A percentile compares a stretch with the other conserved stretches of the same genome.
Evolutionary conservation across 805 yeast genomes (phyloP).

Genomic region (Candida andamanensis): DNA sequence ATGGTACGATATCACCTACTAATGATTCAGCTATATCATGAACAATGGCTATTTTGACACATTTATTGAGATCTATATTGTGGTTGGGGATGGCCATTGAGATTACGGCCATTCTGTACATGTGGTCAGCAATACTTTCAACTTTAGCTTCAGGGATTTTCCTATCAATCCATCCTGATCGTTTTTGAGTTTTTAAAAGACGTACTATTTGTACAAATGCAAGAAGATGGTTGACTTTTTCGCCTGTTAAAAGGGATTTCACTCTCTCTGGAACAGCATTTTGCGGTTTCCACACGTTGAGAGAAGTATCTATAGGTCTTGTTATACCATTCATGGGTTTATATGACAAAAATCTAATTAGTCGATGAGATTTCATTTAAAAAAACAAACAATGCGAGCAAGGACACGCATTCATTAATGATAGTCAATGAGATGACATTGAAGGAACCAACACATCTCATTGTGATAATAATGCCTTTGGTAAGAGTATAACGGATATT

Average conservation of each 20-base stretch:
- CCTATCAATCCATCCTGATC: conserved; percentile 94
- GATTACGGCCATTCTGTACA: conserved; percentile 89
- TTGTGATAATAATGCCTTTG: too few relatives aligned
- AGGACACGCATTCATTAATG: too few relatives aligned
- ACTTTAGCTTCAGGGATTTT: conserved; percentile 43
- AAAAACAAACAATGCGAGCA: too few relatives aligned
- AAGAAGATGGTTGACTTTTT: conserved; percentile 44
- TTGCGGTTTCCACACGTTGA: conserved; percentile 47
- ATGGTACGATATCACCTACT: conserved; percentile 91
- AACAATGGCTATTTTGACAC: conserved; percentile 80
- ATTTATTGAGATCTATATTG: conserved; percentile 56
- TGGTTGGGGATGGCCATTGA: conserved; percentile 60
- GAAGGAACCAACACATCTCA: too few relatives aligned
- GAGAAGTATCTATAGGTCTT: conserved; percentile 3
- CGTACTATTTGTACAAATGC: conserved; percentile 63
- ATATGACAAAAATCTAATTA: not conserved
- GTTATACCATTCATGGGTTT: not conserved
- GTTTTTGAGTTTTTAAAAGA: conserved; percentile 66
- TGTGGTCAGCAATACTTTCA: conserved; percentile 86
- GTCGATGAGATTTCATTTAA: too few relatives aligned
- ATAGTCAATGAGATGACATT: too few relatives aligned
- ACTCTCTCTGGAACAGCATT: conserved; percentile 47
- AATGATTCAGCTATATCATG: conserved; percentile 94
- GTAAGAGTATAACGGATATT: too few relatives aligned
- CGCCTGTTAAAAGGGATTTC: conserved; percentile 23